A percentile compares a stretch with the other conserved stretches of the same genome.
Conservation (phyloP, 805 yeast genomes). For the Huiozyma sinensis region DNA sequence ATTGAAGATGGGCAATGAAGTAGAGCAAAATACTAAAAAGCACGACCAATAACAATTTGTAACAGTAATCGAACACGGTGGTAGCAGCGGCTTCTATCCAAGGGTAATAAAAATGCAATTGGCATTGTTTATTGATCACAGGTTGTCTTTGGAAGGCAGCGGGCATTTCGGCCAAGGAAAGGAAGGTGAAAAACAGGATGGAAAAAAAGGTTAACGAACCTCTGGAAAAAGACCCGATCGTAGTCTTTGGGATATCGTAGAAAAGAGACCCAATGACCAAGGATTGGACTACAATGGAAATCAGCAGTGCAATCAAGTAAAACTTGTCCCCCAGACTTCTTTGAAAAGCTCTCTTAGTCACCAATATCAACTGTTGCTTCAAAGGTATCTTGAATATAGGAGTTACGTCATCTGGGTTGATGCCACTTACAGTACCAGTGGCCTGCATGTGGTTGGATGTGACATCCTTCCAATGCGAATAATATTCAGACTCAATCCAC, state of each 20-base stretch:
- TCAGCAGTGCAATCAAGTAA: conserved; percentile 31
- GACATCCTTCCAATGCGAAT: conserved; percentile 8
- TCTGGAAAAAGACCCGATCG: conserved; percentile 40
- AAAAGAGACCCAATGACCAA: conserved; percentile 42
- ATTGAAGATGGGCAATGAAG: conserved; percentile 42
- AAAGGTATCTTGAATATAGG: conserved; percentile 12
- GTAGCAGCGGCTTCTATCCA: conserved; percentile 57
- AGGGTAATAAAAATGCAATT: conserved; percentile 53
- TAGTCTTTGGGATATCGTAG: conserved; percentile 33
- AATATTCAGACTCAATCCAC: conserved; percentile 22
- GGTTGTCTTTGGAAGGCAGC: conserved; percentile 37
- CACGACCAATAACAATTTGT: conserved; percentile 35
- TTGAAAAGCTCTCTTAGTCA: conserved; percentile 18
- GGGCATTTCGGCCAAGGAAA: conserved; percentile 46
- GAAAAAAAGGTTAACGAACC: conserved; percentile 44
- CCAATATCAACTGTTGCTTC: conserved; percentile 34
- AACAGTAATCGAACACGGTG: conserved; percentile 47
- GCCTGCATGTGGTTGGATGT: background rate
- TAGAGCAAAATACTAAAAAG: conserved; percentile 38
- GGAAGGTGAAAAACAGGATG: conserved; percentile 43
- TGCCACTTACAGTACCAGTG: conserved; percentile 11
- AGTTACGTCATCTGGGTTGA: conserved; percentile 22
- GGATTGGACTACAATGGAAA: conserved; percentile 32
- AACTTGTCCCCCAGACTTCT: conserved; percentile 37
- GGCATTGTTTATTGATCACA: conserved; percentile 52